Percentiles rank a stretch among this genome's conserved stretches.
Evolutionary conservation across 2,329 filamentous ascomycete species (phyloP).

Genomic region (Colletotrichum sp.): DNA sequence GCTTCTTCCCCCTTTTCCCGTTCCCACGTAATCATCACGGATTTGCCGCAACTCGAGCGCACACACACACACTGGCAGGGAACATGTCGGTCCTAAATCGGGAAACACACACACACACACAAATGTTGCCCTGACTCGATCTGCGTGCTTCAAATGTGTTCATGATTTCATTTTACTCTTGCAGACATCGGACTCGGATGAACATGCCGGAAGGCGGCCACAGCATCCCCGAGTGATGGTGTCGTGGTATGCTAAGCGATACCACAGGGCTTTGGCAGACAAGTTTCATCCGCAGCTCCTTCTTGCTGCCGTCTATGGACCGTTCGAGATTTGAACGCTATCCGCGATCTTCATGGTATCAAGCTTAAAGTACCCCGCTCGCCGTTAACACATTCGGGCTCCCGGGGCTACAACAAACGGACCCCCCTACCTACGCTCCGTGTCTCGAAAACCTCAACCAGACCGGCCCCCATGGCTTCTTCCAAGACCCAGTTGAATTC

Average conservation of each 20-base stretch:
- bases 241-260: background rate
- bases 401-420: conserved; percentile 42
- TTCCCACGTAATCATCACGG: background rate
- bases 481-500: conserved; percentile 74
- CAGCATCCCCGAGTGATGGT: background rate
- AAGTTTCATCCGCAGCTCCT: background rate
- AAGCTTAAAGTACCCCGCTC: background rate
- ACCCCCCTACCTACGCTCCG: conserved; percentile 74
- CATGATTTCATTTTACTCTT: background rate
- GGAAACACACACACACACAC: background rate
- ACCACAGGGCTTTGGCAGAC: background rate
- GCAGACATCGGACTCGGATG: background rate
- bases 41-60: background rate
- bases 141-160: background rate
- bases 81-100: background rate
- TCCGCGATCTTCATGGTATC: background rate
- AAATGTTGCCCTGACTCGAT: background rate
- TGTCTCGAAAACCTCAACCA: conserved; percentile 78
- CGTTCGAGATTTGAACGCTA: background rate
- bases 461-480: conserved; percentile 72
- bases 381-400: background rate
- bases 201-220: background rate
- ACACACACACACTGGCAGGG: background rate
- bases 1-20: background rate
- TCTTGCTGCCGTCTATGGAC: background rate